A percentile compares a stretch with the other conserved stretches of the same genome.
phyloP scores from a whole-genome alignment of 2,329 filamentous ascomycete genomes.

The Pseudopithomyces chartarum region DNA sequence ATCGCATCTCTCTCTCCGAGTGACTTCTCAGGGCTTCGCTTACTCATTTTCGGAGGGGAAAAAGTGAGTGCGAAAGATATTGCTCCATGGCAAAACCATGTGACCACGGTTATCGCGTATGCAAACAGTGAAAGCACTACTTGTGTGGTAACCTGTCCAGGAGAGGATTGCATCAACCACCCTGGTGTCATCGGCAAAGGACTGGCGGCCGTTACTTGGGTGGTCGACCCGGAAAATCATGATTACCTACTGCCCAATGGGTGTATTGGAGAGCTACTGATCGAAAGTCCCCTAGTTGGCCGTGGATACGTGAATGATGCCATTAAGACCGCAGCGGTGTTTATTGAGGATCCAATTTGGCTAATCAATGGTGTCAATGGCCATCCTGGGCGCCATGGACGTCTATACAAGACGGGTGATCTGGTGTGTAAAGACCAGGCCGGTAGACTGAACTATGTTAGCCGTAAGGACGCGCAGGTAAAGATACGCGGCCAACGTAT shows the following conservation, averaged over 20 bases:
- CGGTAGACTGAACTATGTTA: conserved; percentile 19
- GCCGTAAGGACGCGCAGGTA: conserved; percentile 27
- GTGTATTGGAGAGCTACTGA: conserved; percentile 55
- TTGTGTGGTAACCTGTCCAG: no score
- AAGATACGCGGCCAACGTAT: conserved; percentile 27
- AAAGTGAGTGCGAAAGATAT: no score
- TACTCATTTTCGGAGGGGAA: no score
- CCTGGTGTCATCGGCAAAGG: no score
- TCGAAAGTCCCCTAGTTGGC: conserved; percentile 57
- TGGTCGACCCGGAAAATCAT: not conserved
- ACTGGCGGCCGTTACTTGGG: not conserved
- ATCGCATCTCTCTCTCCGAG: no score
- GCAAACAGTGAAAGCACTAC: no score
- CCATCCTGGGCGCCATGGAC: not conserved
- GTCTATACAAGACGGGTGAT: conserved; percentile 29
- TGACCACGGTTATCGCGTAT: no score
- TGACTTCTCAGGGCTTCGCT: no score
- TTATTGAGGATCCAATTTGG: not conserved
- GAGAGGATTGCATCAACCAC: no score
- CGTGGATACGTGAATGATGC: conserved; percentile 25
- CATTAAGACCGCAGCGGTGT: conserved; percentile 8
- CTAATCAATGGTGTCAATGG: not conserved
- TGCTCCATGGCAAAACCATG: no score
- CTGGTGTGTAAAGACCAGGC: conserved; percentile 17
- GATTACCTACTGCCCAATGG: not conserved